These are phyloP conservation scores for Vaccinium corymbosum DNA, from an alignment of 148 eudicot species.

Conservation along the genomic window DNA sequence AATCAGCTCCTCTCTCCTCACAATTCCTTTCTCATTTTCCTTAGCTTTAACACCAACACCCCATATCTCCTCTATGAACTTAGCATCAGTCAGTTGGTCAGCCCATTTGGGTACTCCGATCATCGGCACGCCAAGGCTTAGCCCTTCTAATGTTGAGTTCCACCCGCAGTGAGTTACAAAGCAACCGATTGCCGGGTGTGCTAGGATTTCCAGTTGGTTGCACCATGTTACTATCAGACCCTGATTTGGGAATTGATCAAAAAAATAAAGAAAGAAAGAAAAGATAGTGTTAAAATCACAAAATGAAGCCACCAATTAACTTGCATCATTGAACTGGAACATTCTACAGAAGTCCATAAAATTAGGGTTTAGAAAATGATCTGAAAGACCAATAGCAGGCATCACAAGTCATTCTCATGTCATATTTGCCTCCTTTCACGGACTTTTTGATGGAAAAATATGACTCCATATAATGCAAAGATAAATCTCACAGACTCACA, in stretches of 20 bases:
- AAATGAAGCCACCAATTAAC: neutral
- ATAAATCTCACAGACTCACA: too few relatives aligned
- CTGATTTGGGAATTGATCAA: neutral
- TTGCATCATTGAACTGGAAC: neutral
- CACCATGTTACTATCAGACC: conserved; percentile 66
- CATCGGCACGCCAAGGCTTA: conserved; percentile 55
- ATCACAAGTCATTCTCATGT: neutral
- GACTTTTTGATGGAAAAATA: neutral
- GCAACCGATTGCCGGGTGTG: conserved; percentile 45
- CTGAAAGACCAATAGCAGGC: neutral
- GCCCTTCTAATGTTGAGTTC: conserved; percentile 68
- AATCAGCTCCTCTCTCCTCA: conserved; percentile 16
- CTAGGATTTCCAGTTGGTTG: conserved; percentile 50
- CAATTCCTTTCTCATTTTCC: conserved; percentile 38
- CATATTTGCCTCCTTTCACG: neutral
- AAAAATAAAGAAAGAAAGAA: neutral
- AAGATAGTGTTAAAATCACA: neutral
- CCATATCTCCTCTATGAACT: conserved; percentile 59
- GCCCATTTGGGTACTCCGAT: conserved; percentile 58
- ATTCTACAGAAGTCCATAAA: neutral
- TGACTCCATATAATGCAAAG: neutral
- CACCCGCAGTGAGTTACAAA: conserved; percentile 70
- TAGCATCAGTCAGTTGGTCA: conserved; percentile 55
- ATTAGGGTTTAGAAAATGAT: neutral
- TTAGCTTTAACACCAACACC: conserved; percentile 47